Conservation (phyloP, 2,329 filamentous ascomycete species). For the Fusarium pseudograminearum region DNA sequence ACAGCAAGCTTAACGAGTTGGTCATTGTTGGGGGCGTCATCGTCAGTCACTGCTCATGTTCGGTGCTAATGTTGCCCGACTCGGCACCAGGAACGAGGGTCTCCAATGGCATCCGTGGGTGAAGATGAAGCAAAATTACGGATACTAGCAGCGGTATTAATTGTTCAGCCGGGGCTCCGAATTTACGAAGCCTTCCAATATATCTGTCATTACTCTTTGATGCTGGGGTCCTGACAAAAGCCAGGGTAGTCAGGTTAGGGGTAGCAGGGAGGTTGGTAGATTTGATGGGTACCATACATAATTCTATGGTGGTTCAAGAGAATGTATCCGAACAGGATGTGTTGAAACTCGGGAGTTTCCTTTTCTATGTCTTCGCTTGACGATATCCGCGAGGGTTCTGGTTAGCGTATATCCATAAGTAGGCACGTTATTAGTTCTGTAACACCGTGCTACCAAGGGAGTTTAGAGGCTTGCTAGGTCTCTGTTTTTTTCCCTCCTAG, state of each 20-base stretch:
- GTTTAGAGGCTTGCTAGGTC: slow-evolving; percentile 14
- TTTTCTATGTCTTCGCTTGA: slow-evolving; percentile 14
- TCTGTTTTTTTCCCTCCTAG: background rate
- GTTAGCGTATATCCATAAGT: slow-evolving; percentile 10
- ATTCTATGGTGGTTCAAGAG: slow-evolving; percentile 40
- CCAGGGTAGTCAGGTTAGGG: background rate
- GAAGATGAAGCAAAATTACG: slow-evolving; percentile 21
- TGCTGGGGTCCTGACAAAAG: slow-evolving; percentile 4
- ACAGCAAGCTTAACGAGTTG: slow-evolving; percentile 26
- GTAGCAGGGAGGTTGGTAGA: slow-evolving; percentile 22
- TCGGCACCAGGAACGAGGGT: slow-evolving; percentile 13
- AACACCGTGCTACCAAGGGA: slow-evolving; percentile 14
- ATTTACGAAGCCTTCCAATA: slow-evolving; percentile 19
- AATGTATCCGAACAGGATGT: slow-evolving; percentile 38
- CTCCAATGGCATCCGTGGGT: slow-evolving; percentile 16
- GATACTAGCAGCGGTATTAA: slow-evolving; percentile 8
- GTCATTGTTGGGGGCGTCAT: slow-evolving; percentile 26
- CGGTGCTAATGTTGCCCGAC: slow-evolving; percentile 7
- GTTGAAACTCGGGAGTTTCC: slow-evolving; percentile 17
- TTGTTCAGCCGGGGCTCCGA: slow-evolving; percentile 31
- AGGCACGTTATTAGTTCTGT: slow-evolving; percentile 23
- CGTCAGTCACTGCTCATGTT: slow-evolving; percentile 14
- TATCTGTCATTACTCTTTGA: slow-evolving; percentile 14
- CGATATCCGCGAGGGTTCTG: slow-evolving; percentile 25
- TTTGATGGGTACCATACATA: slow-evolving; percentile 20